A percentile compares a stretch with the other conserved stretches of the same genome.
These are phyloP conservation scores for Quillaja saponaria DNA, from an alignment of 306 rosid species.

Conservation along the genomic window DNA sequence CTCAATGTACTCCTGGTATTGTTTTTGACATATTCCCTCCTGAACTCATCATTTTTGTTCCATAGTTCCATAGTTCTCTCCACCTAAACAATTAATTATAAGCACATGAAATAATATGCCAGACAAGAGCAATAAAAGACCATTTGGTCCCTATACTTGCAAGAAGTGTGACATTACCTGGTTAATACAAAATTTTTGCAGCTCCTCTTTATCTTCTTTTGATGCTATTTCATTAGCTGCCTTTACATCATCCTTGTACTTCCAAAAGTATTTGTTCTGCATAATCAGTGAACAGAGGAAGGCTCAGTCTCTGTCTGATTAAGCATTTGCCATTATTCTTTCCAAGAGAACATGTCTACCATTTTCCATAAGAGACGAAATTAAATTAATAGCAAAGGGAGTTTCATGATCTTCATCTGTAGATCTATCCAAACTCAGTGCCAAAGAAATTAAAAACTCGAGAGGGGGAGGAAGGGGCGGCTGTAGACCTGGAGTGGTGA, in stretches of 20 bases:
- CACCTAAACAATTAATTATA: constrained; percentile 45
- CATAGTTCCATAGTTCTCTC: constrained; percentile 65
- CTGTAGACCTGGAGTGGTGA: too few species aligned
- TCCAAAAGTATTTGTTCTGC: constrained; percentile 70
- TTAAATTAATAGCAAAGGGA: constrained; percentile 1
- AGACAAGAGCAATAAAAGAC: constrained; percentile 19
- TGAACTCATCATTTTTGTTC: constrained; percentile 65
- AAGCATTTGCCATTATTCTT: constrained; percentile 1
- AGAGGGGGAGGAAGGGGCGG: too few species aligned
- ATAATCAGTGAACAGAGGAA: constrained; percentile 24
- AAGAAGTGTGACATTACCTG: constrained; percentile 51
- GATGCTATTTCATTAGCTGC: constrained; percentile 50
- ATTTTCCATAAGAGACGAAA: constrained; percentile 1
- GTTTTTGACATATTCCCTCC: constrained; percentile 64
- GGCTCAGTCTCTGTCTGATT: constrained; percentile 28
- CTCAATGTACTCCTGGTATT: constrained; percentile 77
- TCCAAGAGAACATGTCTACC: neutral
- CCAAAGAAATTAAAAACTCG: too few species aligned
- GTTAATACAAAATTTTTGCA: constrained; percentile 58
- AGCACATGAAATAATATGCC: constrained; percentile 25
- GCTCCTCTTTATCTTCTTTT: constrained; percentile 55
- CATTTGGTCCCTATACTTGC: constrained; percentile 12
- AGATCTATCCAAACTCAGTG: too few species aligned
- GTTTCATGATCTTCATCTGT: too few species aligned
- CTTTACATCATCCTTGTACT: constrained; percentile 50